phyloP scores from a whole-genome alignment of 75 land plant species.

The Cunninghamia lanceolata region DNA sequence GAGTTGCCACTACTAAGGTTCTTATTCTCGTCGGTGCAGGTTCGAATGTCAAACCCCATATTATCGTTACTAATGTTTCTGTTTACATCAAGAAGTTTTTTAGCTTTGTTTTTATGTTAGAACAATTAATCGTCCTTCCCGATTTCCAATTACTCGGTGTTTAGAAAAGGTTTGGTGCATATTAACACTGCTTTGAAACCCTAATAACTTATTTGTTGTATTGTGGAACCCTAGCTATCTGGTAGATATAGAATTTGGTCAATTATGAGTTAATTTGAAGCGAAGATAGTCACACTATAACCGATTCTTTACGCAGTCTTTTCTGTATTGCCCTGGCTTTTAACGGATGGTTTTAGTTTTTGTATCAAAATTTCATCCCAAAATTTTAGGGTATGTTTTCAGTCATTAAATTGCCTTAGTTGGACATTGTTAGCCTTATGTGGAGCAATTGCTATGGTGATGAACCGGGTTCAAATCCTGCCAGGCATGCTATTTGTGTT shows the following conservation, averaged over 20 bases:
- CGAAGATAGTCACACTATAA: background rate
- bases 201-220: background rate
- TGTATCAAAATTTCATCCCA: background rate
- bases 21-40: slow-evolving; percentile 57
- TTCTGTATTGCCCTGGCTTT: background rate
- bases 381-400: too few species aligned
- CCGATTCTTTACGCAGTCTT: background rate
- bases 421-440: background rate
- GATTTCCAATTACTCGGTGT: background rate
- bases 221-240: too few species aligned
- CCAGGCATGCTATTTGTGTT: background rate
- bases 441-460: background rate
- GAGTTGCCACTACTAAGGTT: slow-evolving; percentile 41
- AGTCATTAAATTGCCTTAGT: too few species aligned
- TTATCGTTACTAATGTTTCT: background rate
- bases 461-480: background rate
- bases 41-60: background rate
- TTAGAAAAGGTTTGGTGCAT: background rate
- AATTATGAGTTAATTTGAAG: background rate
- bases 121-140: background rate
- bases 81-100: background rate
- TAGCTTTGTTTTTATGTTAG: background rate
- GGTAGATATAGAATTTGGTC: background rate
- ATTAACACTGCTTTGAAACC: background rate
- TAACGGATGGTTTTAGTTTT: background rate